Conservation (phyloP, 139 green algal species). For the Zygnema circumcarinatum region DNA sequence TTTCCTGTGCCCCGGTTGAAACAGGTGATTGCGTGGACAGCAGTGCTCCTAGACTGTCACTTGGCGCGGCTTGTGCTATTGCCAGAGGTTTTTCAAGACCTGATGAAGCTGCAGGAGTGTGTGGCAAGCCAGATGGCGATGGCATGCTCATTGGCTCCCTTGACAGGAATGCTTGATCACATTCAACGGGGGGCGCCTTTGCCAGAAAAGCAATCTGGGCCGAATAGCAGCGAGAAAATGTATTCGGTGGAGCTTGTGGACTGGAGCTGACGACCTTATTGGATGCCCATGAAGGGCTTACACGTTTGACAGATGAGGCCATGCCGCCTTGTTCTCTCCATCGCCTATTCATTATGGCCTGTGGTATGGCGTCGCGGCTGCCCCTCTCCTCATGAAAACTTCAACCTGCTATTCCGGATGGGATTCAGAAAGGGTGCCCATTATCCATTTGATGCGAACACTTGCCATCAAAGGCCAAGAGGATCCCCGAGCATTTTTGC, state of each 20-base stretch:
- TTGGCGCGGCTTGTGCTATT: not conserved
- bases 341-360: no score
- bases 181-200: not conserved
- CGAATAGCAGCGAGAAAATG: not conserved
- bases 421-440: no score
- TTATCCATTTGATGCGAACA: no score
- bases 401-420: no score
- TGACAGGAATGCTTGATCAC: not conserved
- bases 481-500: no score
- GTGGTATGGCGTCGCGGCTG: no score
- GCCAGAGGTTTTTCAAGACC: not conserved
- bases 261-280: not conserved
- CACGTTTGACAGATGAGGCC: no score
- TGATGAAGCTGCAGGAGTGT: not conserved
- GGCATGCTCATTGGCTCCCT: not conserved
- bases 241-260: not conserved
- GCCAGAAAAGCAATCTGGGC: not conserved
- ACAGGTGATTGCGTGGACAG: not conserved
- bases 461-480: no score
- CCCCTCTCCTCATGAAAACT: no score
- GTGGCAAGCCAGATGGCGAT: not conserved
- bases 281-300: no score
- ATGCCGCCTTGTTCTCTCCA: no score
- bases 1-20: not conserved
- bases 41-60: constrained; percentile 2